Evolutionary conservation across 306 rosid species (phyloP), one percentile per base, ranked within the genome.

Genomic region (Abrus precatorius): DNA sequence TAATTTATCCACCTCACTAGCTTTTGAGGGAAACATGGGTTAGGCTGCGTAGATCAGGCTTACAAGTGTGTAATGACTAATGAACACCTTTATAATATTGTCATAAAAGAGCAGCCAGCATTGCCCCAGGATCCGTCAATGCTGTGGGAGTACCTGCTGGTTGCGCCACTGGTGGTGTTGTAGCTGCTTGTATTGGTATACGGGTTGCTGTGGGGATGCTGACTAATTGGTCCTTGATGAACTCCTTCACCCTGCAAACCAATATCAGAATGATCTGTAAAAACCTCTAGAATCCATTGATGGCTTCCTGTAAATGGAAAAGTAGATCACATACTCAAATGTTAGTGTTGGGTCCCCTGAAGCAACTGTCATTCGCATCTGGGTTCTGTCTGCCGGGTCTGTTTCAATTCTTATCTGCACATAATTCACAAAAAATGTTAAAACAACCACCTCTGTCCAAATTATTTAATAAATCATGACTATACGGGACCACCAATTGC

Each of bases 381-480:
- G 99, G 67, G 98, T 96, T 85, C 99, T 89, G 87, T 96, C 99
- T 10, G 99, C 97, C 66, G 99, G 99, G 83, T 96, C 99, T 6
- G 99, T 96, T 91, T 96, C 99, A 75, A 96, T 80, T 89, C 99
- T 84, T 63, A 74, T 67, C 99, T 96, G 97, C 73, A 49, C 47
- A 69, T 59, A 75, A 82, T 67, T 74, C 68, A 73, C 45, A 29
- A 38, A 20, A 34, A 66, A n/a, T 66, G 77, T 85, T 62, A 85
- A 76, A 53, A 67, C 54, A 66, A 44, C 49, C 32, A 38, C 71
- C 14, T 41, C 48, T 33, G 49, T 28, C 41, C 36, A 74, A 61
- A 71, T 74, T n/a, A 75, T 57, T 62, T 10, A 34, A 64, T 57
- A 65, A 50, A 29, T 55, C 32, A 47, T 33, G n/a, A 78, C 29